These are phyloP conservation scores for Colletotrichum noveboracense DNA, from an alignment of 2,329 filamentous ascomycete species.

Conservation along the genomic window DNA sequence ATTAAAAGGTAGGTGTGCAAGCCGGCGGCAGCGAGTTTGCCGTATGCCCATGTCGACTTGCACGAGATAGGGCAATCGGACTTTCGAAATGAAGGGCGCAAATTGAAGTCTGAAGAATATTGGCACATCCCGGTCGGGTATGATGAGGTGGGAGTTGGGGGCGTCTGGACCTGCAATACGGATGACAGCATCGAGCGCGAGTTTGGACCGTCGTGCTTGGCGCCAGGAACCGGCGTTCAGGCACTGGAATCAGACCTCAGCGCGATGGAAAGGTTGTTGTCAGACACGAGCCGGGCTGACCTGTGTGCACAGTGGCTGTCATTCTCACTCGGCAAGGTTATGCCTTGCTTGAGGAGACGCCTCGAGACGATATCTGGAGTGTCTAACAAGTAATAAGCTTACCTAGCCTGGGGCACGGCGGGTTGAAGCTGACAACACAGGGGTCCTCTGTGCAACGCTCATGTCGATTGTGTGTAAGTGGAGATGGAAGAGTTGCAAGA, in stretches of 20 bases:
- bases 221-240: neutral
- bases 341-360: neutral
- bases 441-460: neutral
- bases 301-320: neutral
- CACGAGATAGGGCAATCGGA: neutral
- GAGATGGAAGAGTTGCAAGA: neutral
- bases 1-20: neutral
- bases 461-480: neutral
- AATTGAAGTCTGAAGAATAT: neutral
- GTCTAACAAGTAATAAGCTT: neutral
- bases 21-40: neutral
- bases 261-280: neutral
- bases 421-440: neutral
- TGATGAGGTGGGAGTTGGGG: neutral
- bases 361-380: neutral
- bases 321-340: neutral
- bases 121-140: neutral
- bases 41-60: neutral
- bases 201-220: neutral
- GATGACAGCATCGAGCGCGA: conserved; percentile 1
- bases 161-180: neutral
- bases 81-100: neutral
- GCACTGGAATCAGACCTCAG: neutral
- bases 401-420: neutral
- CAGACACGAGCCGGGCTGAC: neutral